Base-by-base conservation (phyloP, 1,284 basidiomycete genomes). In the Malassezia vespertilionis region DNA sequence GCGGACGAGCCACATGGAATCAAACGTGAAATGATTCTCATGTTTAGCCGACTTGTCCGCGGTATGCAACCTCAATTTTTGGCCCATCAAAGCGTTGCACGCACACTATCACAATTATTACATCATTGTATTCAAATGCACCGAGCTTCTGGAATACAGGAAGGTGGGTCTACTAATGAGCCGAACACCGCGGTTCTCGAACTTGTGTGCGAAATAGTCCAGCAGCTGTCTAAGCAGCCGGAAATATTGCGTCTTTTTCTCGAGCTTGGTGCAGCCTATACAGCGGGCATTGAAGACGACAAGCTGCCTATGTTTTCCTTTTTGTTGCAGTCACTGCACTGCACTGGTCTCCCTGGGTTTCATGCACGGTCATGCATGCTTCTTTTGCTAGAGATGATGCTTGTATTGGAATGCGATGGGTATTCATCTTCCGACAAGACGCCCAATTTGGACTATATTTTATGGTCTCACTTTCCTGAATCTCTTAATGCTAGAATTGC, bases 1-100 rank as follows among this genome's bases (percentile, higher is more conserved):
- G 38, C 38, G 12, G 45, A 47, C 34, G 45, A 47, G 21, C 45
- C 45, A 5, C 35, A 12, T 14, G 45, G 45, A 6, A 26, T 36
- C 11, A 23, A 23, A 24, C 10, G 24, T 12, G 23, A 23, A 8
- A 24, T 42, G 28, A 7, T 47, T 3, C 17, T 9, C 33, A 35
- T 27, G 28, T 47, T 18, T 15, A 17, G 14, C 1, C 21, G 21
- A 2, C 39, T 35, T n/a, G 44, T 46, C 7, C 28, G 9, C 12
- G 33, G 34, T 2, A 15, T 43, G 41, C 22, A n/a, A 11, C 12
- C 39, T 1, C 14, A 10, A 1, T 41, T 47, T 26, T 35, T 47
- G n/a, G 14, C 32, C 10, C 39, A 47, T 31, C 23, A 47, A 6
- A 14, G 28, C 20, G 35, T 41, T 8, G 18, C 31, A 3, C 38